Evolutionary conservation across 116 monocot genomes (phyloP).

Genomic region (Dioscorea cayenensis): DNA sequence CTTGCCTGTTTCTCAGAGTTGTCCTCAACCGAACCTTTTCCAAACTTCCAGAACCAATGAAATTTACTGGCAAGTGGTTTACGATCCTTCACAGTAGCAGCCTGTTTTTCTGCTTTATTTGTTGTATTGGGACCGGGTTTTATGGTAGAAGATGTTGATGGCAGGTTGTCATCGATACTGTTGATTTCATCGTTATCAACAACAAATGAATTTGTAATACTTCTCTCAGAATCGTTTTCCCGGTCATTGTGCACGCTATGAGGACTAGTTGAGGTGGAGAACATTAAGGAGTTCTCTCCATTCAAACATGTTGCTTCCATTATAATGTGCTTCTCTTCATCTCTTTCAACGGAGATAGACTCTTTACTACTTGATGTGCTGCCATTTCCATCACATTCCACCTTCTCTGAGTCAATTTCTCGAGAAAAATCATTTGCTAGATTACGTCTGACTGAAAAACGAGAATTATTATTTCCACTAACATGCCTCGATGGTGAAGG

Average conservation of each 20-base stretch:
- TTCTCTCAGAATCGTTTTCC: constrained; percentile 61
- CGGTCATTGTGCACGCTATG: constrained; percentile 19
- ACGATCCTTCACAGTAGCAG: constrained; percentile 28
- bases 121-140: constrained; percentile 8
- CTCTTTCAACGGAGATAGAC: constrained; percentile 3
- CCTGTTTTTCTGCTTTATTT: constrained; percentile 7
- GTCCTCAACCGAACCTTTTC: constrained; percentile 25
- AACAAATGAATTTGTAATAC: constrained; percentile 43
- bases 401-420: constrained; percentile 6
- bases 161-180: neutral
- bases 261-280: constrained; percentile 28
- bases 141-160: neutral
- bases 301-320: constrained; percentile 18
- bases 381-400: constrained; percentile 9
- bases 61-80: constrained; percentile 36
- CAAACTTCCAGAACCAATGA: constrained; percentile 53
- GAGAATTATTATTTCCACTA: constrained; percentile 10
- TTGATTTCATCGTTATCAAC: constrained; percentile 31
- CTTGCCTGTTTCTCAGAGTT: constrained; percentile 18
- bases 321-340: constrained; percentile 13
- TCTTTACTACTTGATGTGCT: neutral
- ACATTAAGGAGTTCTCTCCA: constrained; percentile 31
- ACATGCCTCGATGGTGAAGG: constrained; percentile 28
- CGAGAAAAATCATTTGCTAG: constrained; percentile 50
- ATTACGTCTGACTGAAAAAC: constrained; percentile 37